Evolutionary conservation across 345 rosid genomes (phyloP).

Genomic region (Rhizophora mangle): DNA sequence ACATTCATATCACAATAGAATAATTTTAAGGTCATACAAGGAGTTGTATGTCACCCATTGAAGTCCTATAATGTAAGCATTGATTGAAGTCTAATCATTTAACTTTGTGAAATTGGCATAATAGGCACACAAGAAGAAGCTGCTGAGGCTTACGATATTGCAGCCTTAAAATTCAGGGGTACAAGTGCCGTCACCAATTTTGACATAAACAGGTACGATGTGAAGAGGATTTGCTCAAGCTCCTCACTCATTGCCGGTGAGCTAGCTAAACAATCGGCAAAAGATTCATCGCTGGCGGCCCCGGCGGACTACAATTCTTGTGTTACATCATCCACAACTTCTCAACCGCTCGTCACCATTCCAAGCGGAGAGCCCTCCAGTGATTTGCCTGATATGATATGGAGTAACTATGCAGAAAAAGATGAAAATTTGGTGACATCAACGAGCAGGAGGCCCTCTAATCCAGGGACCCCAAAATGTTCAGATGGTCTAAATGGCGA

Average conservation of each 20-base stretch:
- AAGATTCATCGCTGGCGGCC: constrained; percentile 20
- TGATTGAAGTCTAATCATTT: too few species aligned
- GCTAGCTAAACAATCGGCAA: constrained; percentile 52
- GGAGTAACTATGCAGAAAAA: constrained; percentile 29
- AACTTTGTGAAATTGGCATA: not conserved
- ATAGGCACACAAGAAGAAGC: constrained; percentile 38
- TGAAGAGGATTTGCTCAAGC: constrained; percentile 55
- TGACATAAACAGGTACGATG: constrained; percentile 29
- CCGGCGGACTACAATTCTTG: constrained; percentile 39
- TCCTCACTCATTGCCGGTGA: constrained; percentile 59
- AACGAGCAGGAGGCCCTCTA: constrained; percentile 23
- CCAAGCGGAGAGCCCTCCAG: constrained; percentile 30
- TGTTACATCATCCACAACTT: constrained; percentile 24
- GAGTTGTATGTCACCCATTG: too few species aligned
- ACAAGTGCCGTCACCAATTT: constrained; percentile 32
- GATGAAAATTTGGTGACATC: constrained; percentile 18
- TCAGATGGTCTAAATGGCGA: constrained; percentile 23
- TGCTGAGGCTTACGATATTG: constrained; percentile 34
- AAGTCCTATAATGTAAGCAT: too few species aligned
- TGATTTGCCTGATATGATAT: constrained; percentile 42
- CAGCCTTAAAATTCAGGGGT: constrained; percentile 32
- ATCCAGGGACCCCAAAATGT: constrained; percentile 27
- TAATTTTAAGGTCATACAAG: too few species aligned
- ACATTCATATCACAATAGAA: too few species aligned
- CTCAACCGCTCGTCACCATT: constrained; percentile 29